Base-by-base conservation (phyloP, 371 early-diverging fungal species). In the Mortierella sp. region DNA sequence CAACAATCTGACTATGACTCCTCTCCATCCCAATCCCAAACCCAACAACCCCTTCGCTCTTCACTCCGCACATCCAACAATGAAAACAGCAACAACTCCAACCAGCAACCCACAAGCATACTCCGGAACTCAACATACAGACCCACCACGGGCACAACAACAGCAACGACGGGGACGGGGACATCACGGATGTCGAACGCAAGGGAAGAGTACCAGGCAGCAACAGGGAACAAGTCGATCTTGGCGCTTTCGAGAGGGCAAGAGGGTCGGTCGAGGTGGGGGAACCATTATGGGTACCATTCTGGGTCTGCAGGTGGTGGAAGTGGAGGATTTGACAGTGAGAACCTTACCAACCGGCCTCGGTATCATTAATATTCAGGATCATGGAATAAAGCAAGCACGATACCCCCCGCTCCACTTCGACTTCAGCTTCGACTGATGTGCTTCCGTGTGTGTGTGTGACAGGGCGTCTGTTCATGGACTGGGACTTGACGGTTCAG, bases 341-440 rank as follows among this genome's bases (percentile, higher is more conserved):
- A 79, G 12, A 71, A n/a, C 6, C 46, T 68, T 10, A 84, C 84
- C 21, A 84, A 84, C 70, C 75, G 84, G 35, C 84, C 84, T n/a
- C 75, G 84, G 18, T 84, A 77, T 43, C 58, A 75, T 10, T 76
- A 70, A 18, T 16, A 55, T 73, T 68, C 75, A 18, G 43, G n/a
- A 68, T 29, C 21, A 32, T 48, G 75, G 38, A 63, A 46, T 21
- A 8, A 21, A 63, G 18, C 63, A 16, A 63, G 21, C 18, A 24
- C 41, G 68, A 68, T 68, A 38, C 41, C 68, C 68, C 32, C 41
- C 18, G 46, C 5, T 27, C 27, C n/a, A 1, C 21, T 32, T 35
- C 18, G 60, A 29, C 29, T 4, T 29, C 12, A 48, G 4, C 41
- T 41, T 41, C 41, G 48, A 48, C 11, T 14, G 51, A 51, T 51